Evolutionary conservation across 2,329 filamentous ascomycete genomes (phyloP), one percentile per base, ranked within the genome.

Genomic region (Aspergillus arachidicola): DNA sequence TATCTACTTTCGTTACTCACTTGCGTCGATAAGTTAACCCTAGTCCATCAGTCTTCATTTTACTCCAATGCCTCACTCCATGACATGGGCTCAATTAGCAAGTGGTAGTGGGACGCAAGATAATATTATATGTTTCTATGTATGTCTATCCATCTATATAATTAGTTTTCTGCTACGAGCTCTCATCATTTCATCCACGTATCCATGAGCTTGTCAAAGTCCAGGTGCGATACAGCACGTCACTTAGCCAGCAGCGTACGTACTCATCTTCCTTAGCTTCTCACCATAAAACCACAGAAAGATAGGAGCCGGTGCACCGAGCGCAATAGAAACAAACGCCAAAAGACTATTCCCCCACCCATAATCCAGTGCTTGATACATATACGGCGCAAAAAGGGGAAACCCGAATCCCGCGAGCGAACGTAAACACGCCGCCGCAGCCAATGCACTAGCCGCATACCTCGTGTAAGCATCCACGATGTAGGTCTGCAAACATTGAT

Each of bases 271-370:
- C 62, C 83, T 74, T 70, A 85, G 63, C 57, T 56, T 69, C 68
- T 76, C 76, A 0, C 83, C 83, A 71, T 74, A 83, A 46, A 69
- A 76, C 81, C 81, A 84, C 56, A 85, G 66, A 59, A 83, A 60
- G 7, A 82, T 69, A 6, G 82, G 82, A 14, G 80, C 80, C 3
- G 81, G 79, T 2, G 83, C 45, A 1, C 77, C 78, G 14, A 80
- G 60, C 1, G 54, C 72, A 41, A 79, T 66, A 0, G 69, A 70
- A 50, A 79, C 63, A 61, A 78, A 78, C 2, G 65, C 78, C 14
- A 80, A 66, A 28, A 79, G 32, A 57, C 70, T 76, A 57, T 73
- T 77, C 5, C 75, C 74, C 76, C 75, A 78, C 2, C 73, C 72
- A 30, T 72, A 68, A 3, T 70, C 64, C 32, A 78, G 59, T 6